These are phyloP conservation scores for Pseudevernia furfuracea DNA, from an alignment of 495 filamentous ascomycete genomes.

Conservation along the genomic window DNA sequence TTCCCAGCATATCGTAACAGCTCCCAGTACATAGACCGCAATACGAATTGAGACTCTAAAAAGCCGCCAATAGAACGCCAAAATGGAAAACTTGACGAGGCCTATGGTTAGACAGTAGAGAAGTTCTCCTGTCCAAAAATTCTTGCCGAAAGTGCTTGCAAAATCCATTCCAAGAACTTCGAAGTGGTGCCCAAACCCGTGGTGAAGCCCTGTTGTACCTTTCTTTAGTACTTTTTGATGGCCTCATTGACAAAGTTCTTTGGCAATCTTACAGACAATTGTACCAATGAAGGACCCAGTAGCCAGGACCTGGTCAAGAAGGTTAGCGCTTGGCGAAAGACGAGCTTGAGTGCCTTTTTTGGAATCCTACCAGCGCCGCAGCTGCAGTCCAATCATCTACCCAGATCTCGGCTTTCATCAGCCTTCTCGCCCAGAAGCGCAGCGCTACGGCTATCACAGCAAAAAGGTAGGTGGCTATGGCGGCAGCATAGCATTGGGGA, in stretches of 20 bases:
- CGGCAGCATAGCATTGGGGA: background rate
- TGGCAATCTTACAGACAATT: background rate
- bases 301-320: background rate
- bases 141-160: conserved; percentile 12
- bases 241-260: background rate
- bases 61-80: conserved; percentile 25
- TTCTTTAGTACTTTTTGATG: background rate
- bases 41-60: conserved; percentile 15
- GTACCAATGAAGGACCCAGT: background rate
- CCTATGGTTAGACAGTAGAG: conserved; percentile 19
- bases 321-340: background rate
- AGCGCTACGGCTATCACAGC: conserved; percentile 4
- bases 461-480: background rate
- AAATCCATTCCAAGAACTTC: conserved; percentile 7
- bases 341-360: background rate
- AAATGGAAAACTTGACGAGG: conserved; percentile 23
- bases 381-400: conserved; percentile 22
- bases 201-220: conserved; percentile 3
- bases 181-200: conserved; percentile 19
- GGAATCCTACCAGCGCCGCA: conserved; percentile 10
- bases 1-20: conserved; percentile 9
- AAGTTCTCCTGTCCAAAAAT: conserved; percentile 21
- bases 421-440: conserved; percentile 10
- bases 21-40: conserved; percentile 10
- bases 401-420: conserved; percentile 11